Evolutionary conservation across 2,329 filamentous ascomycete genomes (phyloP).

Genomic region (Xylariaceae sp.): DNA sequence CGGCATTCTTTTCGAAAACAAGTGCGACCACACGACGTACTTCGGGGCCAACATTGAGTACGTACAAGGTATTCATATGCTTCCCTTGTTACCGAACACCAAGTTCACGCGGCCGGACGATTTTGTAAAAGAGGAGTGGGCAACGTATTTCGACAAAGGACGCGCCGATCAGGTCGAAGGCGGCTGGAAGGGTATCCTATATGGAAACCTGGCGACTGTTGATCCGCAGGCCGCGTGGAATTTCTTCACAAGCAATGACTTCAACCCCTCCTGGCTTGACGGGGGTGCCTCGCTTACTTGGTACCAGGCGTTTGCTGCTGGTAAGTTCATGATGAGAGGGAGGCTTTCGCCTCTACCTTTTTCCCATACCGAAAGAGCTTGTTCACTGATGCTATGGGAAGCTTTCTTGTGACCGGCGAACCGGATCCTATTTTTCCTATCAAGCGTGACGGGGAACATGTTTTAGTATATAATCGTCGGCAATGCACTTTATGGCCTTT

Average conservation of each 20-base stretch:
- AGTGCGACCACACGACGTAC: constrained; percentile 88
- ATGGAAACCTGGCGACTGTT: constrained; percentile 74
- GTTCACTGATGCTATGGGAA: background rate
- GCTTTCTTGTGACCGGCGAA: background rate
- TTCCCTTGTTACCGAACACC: constrained; percentile 60
- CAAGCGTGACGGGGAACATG: too few relatives aligned
- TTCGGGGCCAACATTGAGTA: constrained; percentile 72
- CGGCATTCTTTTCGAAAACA: constrained; percentile 85
- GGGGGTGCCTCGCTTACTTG: constrained; percentile 79
- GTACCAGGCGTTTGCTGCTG: constrained; percentile 77
- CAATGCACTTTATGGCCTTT: too few relatives aligned
- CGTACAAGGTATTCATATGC: constrained; percentile 70
- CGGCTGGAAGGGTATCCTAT: constrained; percentile 83
- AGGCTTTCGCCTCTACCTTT: background rate
- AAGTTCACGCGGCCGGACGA: constrained; percentile 59
- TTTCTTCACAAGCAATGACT: constrained; percentile 67
- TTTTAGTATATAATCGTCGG: too few relatives aligned
- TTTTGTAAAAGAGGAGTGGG: constrained; percentile 83
- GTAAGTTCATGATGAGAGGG: constrained; percentile 42
- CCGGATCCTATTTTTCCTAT: too few relatives aligned
- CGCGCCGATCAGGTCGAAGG: constrained; percentile 62
- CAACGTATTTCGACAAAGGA: constrained; percentile 66
- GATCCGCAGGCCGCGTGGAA: constrained; percentile 65
- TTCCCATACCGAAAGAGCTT: background rate
- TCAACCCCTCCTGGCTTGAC: constrained; percentile 68